Evolutionary conservation across 164 flowering plant genomes (phyloP), one percentile per base, ranked within the genome.

Genomic region (Vitis rupestris): DNA sequence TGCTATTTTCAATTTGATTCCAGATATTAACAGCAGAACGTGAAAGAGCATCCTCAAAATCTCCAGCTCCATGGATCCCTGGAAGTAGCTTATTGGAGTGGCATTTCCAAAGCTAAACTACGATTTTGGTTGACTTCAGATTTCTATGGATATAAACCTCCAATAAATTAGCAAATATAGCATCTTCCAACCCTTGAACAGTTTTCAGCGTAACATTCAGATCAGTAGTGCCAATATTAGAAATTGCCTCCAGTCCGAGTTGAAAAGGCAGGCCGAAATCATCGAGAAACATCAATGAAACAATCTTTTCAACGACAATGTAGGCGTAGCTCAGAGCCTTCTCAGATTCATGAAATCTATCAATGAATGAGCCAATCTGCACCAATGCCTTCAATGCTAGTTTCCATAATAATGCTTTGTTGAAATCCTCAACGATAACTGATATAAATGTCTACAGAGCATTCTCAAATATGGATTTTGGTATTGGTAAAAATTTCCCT

Each of bases 1-100:
- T 17, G 17, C 17, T 17, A 17, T 17, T 17, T 17, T 17, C 17
- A 17, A 17, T 17, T 17, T 17, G 17, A 17, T 17, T 17, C 17
- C 17, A 92, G 14, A 90, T 77, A 57, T 66, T 78, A 58, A 74
- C 50, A 66, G 84, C 81, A 79, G 92, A 87, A 59, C 59, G 86
- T 65, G 84, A 50, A 4, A 78, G 69, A 50, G 78, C 70, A 61
- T 84, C 83, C 70, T 92, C 93, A 69, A 67, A 73, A 68, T 76
- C 87, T 63, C 81, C 87, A 71, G 44, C 63, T 19, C 73, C 72
- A 30, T 80, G 76, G 55, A 83, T 72, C 90, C 97, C 88, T 69
- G 96, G 92, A 63, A 92, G 84, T 73, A 90, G 73, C 78, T 84
- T 85, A 55, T 52, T 59, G 19, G 89, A 75, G 75, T 79, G 88